Conservation (phyloP, 2,329 filamentous ascomycete genomes). For the Paracorniculantispora psalliotae region DNA sequence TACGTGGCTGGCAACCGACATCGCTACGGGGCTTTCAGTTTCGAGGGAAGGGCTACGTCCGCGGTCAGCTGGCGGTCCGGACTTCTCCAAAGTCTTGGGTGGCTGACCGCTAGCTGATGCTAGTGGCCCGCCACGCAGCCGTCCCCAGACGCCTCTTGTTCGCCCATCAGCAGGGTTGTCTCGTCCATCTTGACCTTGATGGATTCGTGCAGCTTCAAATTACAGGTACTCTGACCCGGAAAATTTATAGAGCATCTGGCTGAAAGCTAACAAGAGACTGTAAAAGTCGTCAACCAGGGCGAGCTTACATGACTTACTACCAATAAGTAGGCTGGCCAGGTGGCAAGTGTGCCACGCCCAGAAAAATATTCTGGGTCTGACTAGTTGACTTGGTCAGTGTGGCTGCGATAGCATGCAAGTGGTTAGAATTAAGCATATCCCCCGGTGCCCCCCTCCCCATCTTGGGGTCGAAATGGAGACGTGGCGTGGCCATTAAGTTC, state of each 20-base stretch:
- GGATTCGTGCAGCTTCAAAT: neutral
- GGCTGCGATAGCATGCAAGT: neutral
- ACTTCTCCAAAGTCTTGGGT: neutral
- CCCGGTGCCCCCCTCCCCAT: neutral
- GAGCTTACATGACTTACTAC: no score
- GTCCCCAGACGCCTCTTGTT: neutral
- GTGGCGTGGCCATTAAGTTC: neutral
- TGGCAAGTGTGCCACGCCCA: neutral
- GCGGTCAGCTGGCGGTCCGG: neutral
- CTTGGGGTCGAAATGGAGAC: neutral
- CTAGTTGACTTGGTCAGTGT: neutral
- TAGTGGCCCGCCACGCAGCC: neutral
- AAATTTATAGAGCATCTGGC: neutral
- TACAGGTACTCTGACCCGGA: neutral
- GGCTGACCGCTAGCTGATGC: neutral
- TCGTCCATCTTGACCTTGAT: no score
- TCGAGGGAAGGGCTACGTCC: neutral
- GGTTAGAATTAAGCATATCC: neutral
- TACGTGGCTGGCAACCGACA: neutral
- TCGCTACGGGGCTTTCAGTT: neutral
- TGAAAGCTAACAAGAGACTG: no score
- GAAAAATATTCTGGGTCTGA: neutral
- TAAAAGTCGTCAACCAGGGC: no score
- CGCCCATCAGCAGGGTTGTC: no score
- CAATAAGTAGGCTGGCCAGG: neutral